phyloP scores from a whole-genome alignment of 371 early-diverging fungal genomes.

The Mortierella sp. region DNA sequence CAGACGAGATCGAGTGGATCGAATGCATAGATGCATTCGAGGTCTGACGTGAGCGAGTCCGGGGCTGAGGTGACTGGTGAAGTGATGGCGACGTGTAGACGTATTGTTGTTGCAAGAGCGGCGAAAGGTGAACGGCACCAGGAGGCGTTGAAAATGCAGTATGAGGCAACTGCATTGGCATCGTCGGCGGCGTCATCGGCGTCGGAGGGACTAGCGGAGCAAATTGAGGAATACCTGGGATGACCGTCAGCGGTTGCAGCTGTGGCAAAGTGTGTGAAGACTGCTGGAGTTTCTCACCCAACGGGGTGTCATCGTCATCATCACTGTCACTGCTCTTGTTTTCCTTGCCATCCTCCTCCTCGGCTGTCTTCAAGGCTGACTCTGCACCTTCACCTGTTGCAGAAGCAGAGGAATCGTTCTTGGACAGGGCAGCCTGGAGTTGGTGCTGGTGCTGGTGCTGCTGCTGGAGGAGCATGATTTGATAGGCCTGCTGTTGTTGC shows the following conservation, averaged over 20 bases:
- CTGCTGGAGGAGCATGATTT: constrained; percentile 32
- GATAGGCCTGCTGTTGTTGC: constrained; percentile 47
- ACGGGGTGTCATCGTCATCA: constrained; percentile 35
- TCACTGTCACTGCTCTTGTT: constrained; percentile 10
- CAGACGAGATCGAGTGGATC: constrained; percentile 12
- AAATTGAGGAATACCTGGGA: neutral
- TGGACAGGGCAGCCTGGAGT: constrained; percentile 11
- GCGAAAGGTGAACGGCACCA: constrained; percentile 14
- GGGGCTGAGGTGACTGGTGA: neutral
- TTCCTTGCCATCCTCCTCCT: neutral
- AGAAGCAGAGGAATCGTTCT: neutral
- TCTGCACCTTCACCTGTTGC: neutral
- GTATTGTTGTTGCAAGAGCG: constrained; percentile 4
- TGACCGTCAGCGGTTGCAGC: constrained; percentile 15
- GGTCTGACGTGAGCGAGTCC: constrained; percentile 11
- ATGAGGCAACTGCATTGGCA: no score
- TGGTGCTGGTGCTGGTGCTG: constrained; percentile 50
- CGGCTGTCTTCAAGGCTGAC: neutral
- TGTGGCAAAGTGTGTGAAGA: constrained; percentile 7
- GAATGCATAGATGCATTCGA: neutral
- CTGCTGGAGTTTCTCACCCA: constrained; percentile 30
- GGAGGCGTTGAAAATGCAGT: constrained; percentile 5
- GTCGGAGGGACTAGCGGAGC: constrained; percentile 2
- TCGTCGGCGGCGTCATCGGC: neutral
- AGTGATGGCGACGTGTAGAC: constrained; percentile 7